A percentile compares a stretch with the other conserved stretches of the same genome.
Conservation (phyloP, 2,329 filamentous ascomycete genomes). For the Byssochlamys sp. region DNA sequence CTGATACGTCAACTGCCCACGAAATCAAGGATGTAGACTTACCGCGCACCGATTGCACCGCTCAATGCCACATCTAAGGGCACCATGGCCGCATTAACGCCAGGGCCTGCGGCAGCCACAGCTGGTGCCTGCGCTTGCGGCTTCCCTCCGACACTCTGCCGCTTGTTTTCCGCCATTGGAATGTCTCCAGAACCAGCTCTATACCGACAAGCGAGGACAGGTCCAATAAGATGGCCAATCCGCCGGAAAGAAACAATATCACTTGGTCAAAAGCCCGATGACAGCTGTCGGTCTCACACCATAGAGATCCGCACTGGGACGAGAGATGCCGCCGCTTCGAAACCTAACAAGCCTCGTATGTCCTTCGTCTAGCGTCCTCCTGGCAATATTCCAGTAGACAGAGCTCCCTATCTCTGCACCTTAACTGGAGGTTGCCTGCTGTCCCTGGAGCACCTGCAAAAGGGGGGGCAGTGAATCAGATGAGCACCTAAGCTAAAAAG, state of each 20-base stretch:
- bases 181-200: not conserved
- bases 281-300: not conserved
- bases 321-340: not conserved
- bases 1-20: not conserved
- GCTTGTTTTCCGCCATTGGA: constrained; percentile 50
- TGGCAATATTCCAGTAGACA: not conserved
- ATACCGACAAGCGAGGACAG: not conserved
- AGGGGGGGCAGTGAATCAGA: not conserved
- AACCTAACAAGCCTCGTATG: not conserved
- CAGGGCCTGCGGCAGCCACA: constrained; percentile 28
- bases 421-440: not conserved
- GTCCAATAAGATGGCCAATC: not conserved
- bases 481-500: constrained; percentile 1
- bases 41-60: constrained; percentile 55
- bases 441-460: not conserved
- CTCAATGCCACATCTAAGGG: constrained; percentile 46
- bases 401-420: not conserved
- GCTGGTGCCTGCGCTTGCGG: constrained; percentile 25
- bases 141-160: constrained; percentile 46
- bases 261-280: not conserved
- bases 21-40: constrained; percentile 20
- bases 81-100: constrained; percentile 37
- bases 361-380: not conserved
- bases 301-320: not conserved
- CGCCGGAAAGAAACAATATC: not conserved